phyloP scores from a whole-genome alignment of 441 rosid species.

The Croton laevigatus region DNA sequence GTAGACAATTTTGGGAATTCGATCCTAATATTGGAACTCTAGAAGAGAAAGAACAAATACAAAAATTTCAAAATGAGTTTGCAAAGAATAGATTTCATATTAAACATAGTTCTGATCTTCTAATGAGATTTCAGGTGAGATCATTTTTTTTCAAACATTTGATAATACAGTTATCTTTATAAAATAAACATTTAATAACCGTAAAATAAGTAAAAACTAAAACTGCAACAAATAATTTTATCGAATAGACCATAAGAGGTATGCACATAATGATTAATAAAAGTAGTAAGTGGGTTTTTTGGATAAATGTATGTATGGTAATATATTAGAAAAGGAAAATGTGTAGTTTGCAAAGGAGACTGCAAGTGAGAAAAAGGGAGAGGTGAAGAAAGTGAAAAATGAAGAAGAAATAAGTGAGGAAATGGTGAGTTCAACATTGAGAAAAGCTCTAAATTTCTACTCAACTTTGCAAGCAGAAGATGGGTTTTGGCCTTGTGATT shows the following conservation, averaged over 20 bases:
- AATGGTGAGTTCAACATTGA: slow-evolving; percentile 34
- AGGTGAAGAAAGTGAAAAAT: slow-evolving; percentile 7
- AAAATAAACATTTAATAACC: no score
- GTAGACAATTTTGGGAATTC: slow-evolving; percentile 70
- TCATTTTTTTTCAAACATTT: no score
- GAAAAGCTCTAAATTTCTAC: slow-evolving; percentile 42
- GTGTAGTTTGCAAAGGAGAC: slow-evolving; percentile 46
- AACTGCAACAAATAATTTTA: no score
- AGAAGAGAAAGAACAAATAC: slow-evolving; percentile 34
- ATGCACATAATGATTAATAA: no score
- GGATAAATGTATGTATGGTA: no score
- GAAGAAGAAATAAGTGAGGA: slow-evolving; percentile 31
- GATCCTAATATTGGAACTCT: slow-evolving; percentile 37
- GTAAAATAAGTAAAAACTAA: no score
- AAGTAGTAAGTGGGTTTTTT: no score
- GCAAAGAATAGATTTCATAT: slow-evolving; percentile 32
- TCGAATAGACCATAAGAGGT: no score
- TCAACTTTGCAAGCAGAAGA: slow-evolving; percentile 53
- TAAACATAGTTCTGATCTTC: slow-evolving; percentile 57
- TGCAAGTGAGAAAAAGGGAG: not conserved
- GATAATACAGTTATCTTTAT: not conserved
- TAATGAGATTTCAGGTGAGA: slow-evolving; percentile 52
- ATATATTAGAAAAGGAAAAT: not conserved
- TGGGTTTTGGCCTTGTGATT: slow-evolving; percentile 76
- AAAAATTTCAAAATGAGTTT: slow-evolving; percentile 33